Evolutionary conservation across 352 stramenopile species (phyloP), one percentile per base, ranked within the genome.

Genomic region (Phytophthora europaea): DNA sequence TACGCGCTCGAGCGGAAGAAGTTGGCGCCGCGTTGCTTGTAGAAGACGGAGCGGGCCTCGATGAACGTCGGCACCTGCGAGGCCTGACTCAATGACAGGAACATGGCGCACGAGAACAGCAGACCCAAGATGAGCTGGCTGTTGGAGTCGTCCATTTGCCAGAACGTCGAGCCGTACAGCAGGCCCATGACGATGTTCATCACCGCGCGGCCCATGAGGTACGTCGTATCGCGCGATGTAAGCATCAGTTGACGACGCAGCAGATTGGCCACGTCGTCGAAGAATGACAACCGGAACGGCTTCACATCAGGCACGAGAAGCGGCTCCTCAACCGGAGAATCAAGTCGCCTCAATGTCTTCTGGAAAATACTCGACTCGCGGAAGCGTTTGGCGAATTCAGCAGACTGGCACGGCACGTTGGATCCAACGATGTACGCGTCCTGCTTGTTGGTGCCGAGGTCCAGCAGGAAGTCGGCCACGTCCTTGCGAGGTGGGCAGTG

Each of bases 1-100:
- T 97, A 98, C n/a, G 88, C 82, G 2, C 82, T 89, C 10, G 92
- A 80, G n/a, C 88, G 87, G 69, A 93, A 97, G 62, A 98, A 98
- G 72, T 98, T 97, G 8, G 84, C 82, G 18, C 92, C 88, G 4
- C 83, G 82, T 33, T 98, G 93, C 68, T 97, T 98, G 84, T 98
- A 97, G 76, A 96, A 98, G 18, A 95, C 73, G 0, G 54, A 57
- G 15, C 86, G 87, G 15, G 79, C 81, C 15, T 88, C 80, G 64
- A 98, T 92, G 61, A 95, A 93, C 23, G 83, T 88, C 15, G 90
- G 75, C 13, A 98, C 75, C 62, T 95, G 85, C 0, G 91, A 76
- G 26, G 94, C 91, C 33, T 91, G 84, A 23, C 90, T 89, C 62
- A 98, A 70, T 5, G 86, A 91, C 6, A 96, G 74, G 68, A 97